Conservation (phyloP, 1,284 basidiomycete genomes). For the Clitocybe nebularis region DNA sequence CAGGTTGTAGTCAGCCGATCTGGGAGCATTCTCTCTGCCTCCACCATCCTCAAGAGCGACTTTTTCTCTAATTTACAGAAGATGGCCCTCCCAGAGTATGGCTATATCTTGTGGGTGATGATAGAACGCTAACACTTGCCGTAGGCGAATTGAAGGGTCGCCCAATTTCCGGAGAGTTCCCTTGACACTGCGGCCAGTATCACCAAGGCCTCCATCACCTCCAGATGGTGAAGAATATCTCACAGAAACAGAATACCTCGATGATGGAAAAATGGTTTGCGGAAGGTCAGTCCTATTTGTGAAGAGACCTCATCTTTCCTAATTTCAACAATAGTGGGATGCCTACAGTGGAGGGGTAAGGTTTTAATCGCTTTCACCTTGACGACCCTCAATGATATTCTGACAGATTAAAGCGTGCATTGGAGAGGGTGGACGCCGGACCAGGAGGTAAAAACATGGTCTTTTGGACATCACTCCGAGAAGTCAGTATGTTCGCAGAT, state of each 20-base stretch:
- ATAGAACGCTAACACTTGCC: background rate
- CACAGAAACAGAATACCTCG: constrained; percentile 30
- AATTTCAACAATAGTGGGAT: constrained; percentile 63
- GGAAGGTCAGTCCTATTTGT: constrained; percentile 51
- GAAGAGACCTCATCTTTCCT: constrained; percentile 10
- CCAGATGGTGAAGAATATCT: constrained; percentile 32
- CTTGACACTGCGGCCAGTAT: constrained; percentile 49
- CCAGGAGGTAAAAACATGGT: constrained; percentile 70
- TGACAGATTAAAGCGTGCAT: constrained; percentile 73
- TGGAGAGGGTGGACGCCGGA: constrained; percentile 78
- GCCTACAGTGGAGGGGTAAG: constrained; percentile 83
- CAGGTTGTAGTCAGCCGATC: constrained; percentile 81
- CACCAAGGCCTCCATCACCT: constrained; percentile 30
- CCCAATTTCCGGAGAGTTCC: constrained; percentile 88
- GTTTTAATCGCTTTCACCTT: constrained; percentile 7
- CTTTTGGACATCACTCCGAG: constrained; percentile 89
- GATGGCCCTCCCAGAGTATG: constrained; percentile 89
- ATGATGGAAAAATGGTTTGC: constrained; percentile 70
- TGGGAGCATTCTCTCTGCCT: constrained; percentile 87
- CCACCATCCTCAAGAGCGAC: constrained; percentile 95
- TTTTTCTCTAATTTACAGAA: constrained; percentile 96
- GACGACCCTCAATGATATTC: constrained; percentile 2
- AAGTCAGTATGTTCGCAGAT: constrained; percentile 42
- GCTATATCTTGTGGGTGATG: constrained; percentile 11
- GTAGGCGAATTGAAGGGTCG: constrained; percentile 85